Evolutionary conservation across 1,284 basidiomycete species (phyloP), one percentile per base, ranked within the genome.

Genomic region (Moesziomyces globuligerus): DNA sequence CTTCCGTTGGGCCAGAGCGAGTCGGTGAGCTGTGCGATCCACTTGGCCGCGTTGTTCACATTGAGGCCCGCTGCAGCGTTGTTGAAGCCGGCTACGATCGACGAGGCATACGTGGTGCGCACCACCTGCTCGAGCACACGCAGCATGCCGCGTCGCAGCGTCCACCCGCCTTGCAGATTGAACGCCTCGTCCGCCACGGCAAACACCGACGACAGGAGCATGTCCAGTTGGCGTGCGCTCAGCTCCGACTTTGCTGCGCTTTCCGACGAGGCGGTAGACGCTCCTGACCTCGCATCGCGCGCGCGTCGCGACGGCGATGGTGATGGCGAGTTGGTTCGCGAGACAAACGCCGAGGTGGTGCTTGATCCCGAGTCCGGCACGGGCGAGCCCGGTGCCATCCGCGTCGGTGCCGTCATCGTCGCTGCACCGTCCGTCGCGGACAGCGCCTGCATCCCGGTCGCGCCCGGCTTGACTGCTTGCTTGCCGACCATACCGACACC

Each of bases 161-260:
- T 81, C 82, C 82, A 83, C 1, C 71, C 74, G 34, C 78, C 80
- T 39, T 80, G 74, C 42, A 83, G 68, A 47, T 80, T 76, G 49
- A 83, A 81, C 2, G 82, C 82, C 48, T 83, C 81, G 47, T 83
- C 76, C 3, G 79, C 75, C 10, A 83, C 80, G 10, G 76, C 76
- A 67, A 83, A 81, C n/a, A 81, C 62, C 21, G 78, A 77, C 7
- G 79, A 74, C 11, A 83, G 71, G 7, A 83, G 59, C 59, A 75
- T 75, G 60, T 82, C 79, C 15, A 83, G 61, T 29, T 82, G 79
- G 1, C 62, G 49, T 1, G 73, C 48, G 26, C 70, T 65, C 34
- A 79, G 61, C 23, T 65, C 50, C 9, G 57, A 53, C 17, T 18
- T 24, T 18, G n/a, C 5, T 8, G 17, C 25, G 32, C 23, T 9